phyloP scores from a whole-genome alignment of 768 basidiomycete genomes.

The Phlegmacium glaucopus region DNA sequence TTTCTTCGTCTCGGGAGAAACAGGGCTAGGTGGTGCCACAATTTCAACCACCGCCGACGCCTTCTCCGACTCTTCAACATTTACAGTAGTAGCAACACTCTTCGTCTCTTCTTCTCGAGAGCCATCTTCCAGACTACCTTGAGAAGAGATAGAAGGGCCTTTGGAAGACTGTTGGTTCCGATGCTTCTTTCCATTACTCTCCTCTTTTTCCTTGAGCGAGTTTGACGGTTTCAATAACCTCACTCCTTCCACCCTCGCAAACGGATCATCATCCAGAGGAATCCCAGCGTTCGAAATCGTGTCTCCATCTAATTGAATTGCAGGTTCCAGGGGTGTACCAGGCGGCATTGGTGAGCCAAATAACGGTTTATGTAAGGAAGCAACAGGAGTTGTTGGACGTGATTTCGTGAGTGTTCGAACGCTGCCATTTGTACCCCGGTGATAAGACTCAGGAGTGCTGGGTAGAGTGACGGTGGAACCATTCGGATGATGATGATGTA shows the following conservation, averaged over 20 bases:
- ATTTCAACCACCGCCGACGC: conserved; percentile 6
- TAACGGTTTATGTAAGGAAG: conserved; percentile 1
- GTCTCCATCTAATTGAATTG: conserved; percentile 24
- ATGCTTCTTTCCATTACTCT: conserved; percentile 5
- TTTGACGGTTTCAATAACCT: conserved; percentile 35
- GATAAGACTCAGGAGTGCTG: conserved; percentile 11
- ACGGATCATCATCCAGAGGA: conserved; percentile 49
- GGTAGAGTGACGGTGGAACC: conserved; percentile 12
- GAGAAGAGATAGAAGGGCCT: conserved; percentile 4
- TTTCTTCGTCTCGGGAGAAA: conserved; percentile 20
- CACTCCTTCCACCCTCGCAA: conserved; percentile 54
- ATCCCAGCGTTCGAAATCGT: conserved; percentile 31
- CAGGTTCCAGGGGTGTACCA: conserved; percentile 10
- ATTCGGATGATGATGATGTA: conserved; percentile 13
- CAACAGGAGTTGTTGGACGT: conserved; percentile 6
- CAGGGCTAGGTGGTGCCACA: conserved; percentile 14
- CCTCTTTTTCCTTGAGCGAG: conserved; percentile 7
- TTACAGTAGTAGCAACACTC: background rate
- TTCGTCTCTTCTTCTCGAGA: conserved; percentile 1
- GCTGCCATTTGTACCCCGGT: conserved; percentile 7
- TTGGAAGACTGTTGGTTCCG: conserved; percentile 1
- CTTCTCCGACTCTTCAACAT: conserved; percentile 4
- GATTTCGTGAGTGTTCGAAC: conserved; percentile 15
- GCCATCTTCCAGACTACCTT: conserved; percentile 6
- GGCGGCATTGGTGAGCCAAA: too few relatives aligned